phyloP scores from a whole-genome alignment of 441 rosid genomes.

The Rhodomyrtus psidioides region DNA sequence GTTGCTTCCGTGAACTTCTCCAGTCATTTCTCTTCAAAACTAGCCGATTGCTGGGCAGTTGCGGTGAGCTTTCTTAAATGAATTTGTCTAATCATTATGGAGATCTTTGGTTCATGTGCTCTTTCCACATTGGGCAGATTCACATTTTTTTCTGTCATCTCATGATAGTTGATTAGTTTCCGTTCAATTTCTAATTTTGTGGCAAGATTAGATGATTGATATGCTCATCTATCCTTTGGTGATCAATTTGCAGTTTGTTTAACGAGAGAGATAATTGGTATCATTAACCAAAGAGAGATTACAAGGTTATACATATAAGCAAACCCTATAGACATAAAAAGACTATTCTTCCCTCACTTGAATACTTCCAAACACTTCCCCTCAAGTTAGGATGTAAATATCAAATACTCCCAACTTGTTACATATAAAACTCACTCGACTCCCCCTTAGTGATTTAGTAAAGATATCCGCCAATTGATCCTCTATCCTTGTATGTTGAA shows the following conservation, averaged over 20 bases:
- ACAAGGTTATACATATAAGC: too few relatives aligned
- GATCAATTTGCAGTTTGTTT: neutral
- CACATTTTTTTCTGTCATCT: neutral
- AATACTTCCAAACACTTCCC: too few relatives aligned
- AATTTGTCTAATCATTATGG: neutral
- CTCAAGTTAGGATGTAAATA: too few relatives aligned
- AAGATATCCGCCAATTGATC: too few relatives aligned
- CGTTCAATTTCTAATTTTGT: neutral
- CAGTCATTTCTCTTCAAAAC: slow-evolving; percentile 42
- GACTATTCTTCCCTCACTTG: too few relatives aligned
- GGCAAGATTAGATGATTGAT: neutral
- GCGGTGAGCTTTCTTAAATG: slow-evolving; percentile 31
- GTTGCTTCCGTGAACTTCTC: slow-evolving; percentile 68
- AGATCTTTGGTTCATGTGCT: neutral
- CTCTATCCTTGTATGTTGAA: too few relatives aligned
- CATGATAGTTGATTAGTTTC: neutral
- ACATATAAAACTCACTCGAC: too few relatives aligned
- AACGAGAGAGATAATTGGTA: too few relatives aligned
- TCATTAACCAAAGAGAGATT: too few relatives aligned
- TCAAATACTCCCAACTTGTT: too few relatives aligned
- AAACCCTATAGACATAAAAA: too few relatives aligned
- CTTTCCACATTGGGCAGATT: neutral
- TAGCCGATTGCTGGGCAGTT: slow-evolving; percentile 56
- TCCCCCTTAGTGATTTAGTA: too few relatives aligned
- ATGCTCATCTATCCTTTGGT: neutral